Conservation (phyloP, 2,329 filamentous ascomycete species). For the Cladophialophora yegresii region DNA sequence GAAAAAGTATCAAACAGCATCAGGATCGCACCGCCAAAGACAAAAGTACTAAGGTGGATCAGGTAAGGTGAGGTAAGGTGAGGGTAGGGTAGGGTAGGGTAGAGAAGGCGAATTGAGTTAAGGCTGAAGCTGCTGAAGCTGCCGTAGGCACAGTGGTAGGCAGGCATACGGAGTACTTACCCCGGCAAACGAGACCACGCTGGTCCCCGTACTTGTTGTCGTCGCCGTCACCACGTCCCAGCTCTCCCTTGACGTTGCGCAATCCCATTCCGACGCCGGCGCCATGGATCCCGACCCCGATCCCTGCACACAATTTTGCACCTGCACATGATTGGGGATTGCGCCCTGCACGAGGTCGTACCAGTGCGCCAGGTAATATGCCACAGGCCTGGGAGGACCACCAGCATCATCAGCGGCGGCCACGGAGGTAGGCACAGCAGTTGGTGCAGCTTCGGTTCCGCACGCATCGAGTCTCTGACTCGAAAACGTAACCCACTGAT, state of each 20-base stretch:
- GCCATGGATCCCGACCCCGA: too few relatives aligned
- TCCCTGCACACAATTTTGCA: conserved; percentile 24
- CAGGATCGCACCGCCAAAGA: too few relatives aligned
- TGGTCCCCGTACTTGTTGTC: conserved; percentile 15
- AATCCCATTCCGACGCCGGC: conserved; percentile 15
- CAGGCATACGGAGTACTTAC: conserved; percentile 10
- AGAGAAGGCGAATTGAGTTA: too few relatives aligned
- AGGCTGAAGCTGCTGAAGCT: too few relatives aligned
- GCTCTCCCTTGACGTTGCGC: conserved; percentile 26
- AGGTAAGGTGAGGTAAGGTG: too few relatives aligned
- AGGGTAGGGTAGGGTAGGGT: too few relatives aligned
- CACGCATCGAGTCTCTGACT: conserved; percentile 26
- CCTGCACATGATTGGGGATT: conserved; percentile 26
- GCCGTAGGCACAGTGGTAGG: too few relatives aligned
- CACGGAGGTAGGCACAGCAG: too few relatives aligned
- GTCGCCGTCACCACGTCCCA: conserved; percentile 26
- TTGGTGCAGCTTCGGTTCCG: background rate
- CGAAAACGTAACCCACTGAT: conserved; percentile 35
- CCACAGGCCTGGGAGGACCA: conserved; percentile 3
- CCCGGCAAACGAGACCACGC: conserved; percentile 21
- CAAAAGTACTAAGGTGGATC: too few relatives aligned
- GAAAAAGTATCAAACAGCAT: too few relatives aligned
- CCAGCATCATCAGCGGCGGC: background rate
- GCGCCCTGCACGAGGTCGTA: conserved; percentile 24
- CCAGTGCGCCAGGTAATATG: conserved; percentile 33